phyloP scores from a whole-genome alignment of 495 filamentous ascomycete genomes.

The Delitschia confertaspora region DNA sequence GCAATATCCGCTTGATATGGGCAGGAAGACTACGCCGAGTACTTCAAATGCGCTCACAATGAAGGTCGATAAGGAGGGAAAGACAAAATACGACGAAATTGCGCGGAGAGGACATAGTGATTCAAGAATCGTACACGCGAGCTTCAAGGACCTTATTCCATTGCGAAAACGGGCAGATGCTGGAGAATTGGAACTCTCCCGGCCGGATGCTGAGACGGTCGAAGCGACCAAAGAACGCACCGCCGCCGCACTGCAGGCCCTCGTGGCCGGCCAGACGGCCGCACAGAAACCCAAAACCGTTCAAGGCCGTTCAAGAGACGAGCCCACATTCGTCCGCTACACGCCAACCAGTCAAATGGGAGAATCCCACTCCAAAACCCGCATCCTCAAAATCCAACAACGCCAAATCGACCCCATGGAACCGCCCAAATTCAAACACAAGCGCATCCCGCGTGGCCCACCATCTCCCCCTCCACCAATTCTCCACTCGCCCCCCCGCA shows the following conservation, averaged over 20 bases:
- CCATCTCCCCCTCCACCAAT: constrained; percentile 87
- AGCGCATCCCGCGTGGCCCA: constrained; percentile 93
- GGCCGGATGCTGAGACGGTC: constrained; percentile 79
- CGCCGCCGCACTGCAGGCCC: constrained; percentile 65
- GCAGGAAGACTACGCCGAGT: constrained; percentile 58
- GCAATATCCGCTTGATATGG: constrained; percentile 94
- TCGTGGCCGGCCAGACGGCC: constrained; percentile 78
- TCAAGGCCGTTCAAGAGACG: constrained; percentile 62
- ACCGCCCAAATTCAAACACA: constrained; percentile 96
- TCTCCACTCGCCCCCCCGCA: constrained; percentile 90
- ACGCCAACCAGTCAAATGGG: constrained; percentile 97
- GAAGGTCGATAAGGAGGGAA: constrained; percentile 83
- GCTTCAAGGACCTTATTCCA: constrained; percentile 94
- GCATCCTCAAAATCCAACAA: constrained; percentile 98
- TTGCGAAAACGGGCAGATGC: constrained; percentile 88
- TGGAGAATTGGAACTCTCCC: constrained; percentile 82
- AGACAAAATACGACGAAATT: constrained; percentile 94
- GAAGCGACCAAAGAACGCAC: constrained; percentile 76
- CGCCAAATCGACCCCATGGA: constrained; percentile 95
- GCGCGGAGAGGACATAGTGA: constrained; percentile 81
- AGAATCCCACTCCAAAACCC: constrained; percentile 77
- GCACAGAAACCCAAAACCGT: constrained; percentile 96
- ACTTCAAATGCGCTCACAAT: constrained; percentile 83
- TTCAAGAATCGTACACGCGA: constrained; percentile 79
- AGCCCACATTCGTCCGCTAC: constrained; percentile 91